phyloP scores from a whole-genome alignment of 805 yeast species.

The Candida endomychidarum region DNA sequence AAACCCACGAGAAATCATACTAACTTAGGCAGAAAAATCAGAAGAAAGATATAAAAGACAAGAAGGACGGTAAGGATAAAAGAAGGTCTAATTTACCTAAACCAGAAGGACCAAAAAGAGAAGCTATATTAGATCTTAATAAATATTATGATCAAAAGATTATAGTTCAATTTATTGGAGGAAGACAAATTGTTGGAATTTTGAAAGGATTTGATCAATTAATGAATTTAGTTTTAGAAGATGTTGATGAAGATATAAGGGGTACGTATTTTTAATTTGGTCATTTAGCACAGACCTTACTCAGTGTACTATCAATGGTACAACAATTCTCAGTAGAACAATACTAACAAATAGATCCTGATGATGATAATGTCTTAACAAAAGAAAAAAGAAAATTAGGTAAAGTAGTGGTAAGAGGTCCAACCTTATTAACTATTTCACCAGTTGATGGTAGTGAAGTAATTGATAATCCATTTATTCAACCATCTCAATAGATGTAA shows the following conservation, averaged over 20 bases:
- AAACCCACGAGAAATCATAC: not conserved
- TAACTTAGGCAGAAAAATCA: not conserved
- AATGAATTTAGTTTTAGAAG: constrained; percentile 75
- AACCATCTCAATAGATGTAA: not conserved
- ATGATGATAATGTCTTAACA: constrained; percentile 54
- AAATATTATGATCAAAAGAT: constrained; percentile 72
- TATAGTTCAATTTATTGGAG: constrained; percentile 80
- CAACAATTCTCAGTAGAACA: too few species aligned
- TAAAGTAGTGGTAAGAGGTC: constrained; percentile 82
- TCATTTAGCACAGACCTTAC: too few species aligned
- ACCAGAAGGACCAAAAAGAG: constrained; percentile 80
- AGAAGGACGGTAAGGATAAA: constrained; percentile 16
- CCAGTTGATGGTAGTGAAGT: constrained; percentile 71
- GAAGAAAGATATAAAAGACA: constrained; percentile 3
- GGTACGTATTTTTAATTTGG: constrained; percentile 4
- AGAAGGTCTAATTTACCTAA: constrained; percentile 23
- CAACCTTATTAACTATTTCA: constrained; percentile 68
- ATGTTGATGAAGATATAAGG: constrained; percentile 64
- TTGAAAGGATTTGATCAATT: constrained; percentile 83
- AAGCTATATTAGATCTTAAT: constrained; percentile 79
- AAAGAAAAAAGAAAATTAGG: constrained; percentile 69
- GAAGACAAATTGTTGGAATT: constrained; percentile 77
- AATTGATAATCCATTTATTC: constrained; percentile 65
- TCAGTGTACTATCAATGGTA: too few species aligned
- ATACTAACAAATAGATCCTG: constrained; percentile 45